phyloP scores from a whole-genome alignment of 805 yeast species.

The Sungouiozyma ichnusensis region DNA sequence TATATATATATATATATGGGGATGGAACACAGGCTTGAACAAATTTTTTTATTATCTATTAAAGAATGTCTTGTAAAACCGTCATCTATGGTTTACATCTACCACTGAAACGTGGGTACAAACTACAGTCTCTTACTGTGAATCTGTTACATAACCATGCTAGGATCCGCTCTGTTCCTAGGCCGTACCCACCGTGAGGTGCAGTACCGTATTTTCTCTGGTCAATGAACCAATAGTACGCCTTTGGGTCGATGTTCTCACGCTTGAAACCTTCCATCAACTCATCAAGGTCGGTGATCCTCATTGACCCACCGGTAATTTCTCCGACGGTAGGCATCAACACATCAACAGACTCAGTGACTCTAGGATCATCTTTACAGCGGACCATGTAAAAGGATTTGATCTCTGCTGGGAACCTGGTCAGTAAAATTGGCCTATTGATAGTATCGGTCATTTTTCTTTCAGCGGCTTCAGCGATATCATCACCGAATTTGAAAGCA shows the following conservation, averaged over 20 bases:
- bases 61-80: neutral
- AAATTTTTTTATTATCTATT: too few relatives aligned
- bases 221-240: conserved; percentile 95
- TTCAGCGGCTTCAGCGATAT: conserved; percentile 99
- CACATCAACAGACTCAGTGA: conserved; percentile 96
- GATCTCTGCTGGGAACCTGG: conserved; percentile 91
- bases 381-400: conserved; percentile 97
- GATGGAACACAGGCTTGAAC: too few relatives aligned
- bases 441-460: conserved; percentile 95
- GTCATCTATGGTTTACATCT: conserved; percentile 78
- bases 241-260: conserved; percentile 71
- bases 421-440: conserved; percentile 85
- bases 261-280: conserved; percentile 84
- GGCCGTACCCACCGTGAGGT: conserved; percentile 98
- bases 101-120: conserved; percentile 96
- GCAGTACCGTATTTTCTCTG: conserved; percentile 94
- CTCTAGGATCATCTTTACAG: conserved; percentile 81
- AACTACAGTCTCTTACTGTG: conserved; percentile 96
- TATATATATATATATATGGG: neutral
- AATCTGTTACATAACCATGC: conserved; percentile 98
- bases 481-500: conserved; percentile 92
- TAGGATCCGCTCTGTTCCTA: conserved; percentile 94
- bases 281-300: conserved; percentile 75
- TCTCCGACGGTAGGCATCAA: conserved; percentile 99
- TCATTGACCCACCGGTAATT: conserved; percentile 98